Percentiles rank a stretch among this genome's conserved stretches.
Conservation (phyloP, 257 asterid species). For the Penstemon newberryi region DNA sequence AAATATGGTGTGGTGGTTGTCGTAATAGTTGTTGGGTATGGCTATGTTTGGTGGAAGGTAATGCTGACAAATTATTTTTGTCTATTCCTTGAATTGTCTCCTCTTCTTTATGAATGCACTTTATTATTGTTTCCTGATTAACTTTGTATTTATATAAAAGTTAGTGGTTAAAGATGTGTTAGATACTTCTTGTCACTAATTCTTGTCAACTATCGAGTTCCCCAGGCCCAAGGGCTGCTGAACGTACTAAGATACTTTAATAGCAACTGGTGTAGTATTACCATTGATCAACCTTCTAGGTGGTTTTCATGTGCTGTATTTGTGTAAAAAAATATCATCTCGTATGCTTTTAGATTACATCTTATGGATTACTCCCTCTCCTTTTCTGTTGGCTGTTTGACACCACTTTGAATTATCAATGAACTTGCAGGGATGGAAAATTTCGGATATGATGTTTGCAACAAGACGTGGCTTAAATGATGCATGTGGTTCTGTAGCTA, state of each 20-base stretch:
- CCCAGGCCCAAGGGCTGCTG: too few species aligned
- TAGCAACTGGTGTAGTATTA: too few species aligned
- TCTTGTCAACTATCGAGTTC: too few species aligned
- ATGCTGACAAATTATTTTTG: conserved; percentile 4
- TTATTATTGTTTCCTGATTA: conserved; percentile 16
- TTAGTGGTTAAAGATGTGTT: too few species aligned
- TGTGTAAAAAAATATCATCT: background rate
- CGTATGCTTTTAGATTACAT: background rate
- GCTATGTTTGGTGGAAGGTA: conserved; percentile 99
- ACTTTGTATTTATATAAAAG: background rate
- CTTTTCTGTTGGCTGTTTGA: conserved; percentile 17
- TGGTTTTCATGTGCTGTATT: background rate
- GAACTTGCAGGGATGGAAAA: conserved; percentile 79
- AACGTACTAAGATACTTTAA: too few species aligned
- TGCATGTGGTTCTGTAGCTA: conserved; percentile 75
- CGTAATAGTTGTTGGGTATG: conserved; percentile 80
- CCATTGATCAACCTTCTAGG: too few species aligned
- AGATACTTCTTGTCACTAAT: too few species aligned
- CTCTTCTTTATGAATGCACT: conserved; percentile 3
- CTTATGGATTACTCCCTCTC: conserved; percentile 9
- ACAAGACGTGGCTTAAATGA: conserved; percentile 86
- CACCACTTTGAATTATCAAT: conserved; percentile 18
- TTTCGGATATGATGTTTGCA: conserved; percentile 91
- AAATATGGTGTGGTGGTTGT: conserved; percentile 64
- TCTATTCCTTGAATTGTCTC: conserved; percentile 8